phyloP scores from a whole-genome alignment of 1,284 basidiomycete genomes.

The Sphagnurus paluster region DNA sequence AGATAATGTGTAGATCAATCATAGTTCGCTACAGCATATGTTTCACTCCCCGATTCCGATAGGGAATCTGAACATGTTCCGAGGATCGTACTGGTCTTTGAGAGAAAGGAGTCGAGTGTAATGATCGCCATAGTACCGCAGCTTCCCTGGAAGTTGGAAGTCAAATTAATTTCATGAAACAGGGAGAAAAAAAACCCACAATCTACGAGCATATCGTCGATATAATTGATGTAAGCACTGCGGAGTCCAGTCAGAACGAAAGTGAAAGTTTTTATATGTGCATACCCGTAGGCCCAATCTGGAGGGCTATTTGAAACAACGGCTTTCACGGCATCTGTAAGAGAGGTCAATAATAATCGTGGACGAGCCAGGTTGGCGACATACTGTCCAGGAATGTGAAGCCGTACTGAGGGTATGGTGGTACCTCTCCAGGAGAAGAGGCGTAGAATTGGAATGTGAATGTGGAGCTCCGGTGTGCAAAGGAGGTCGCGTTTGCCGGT shows the following conservation, averaged over 20 bases:
- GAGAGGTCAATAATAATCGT: background rate
- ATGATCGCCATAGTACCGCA: constrained; percentile 34
- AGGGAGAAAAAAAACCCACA: constrained; percentile 28
- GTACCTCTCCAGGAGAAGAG: constrained; percentile 28
- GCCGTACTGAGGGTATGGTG: constrained; percentile 37
- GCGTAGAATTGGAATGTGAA: constrained; percentile 46
- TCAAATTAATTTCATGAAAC: background rate
- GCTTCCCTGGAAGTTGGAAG: constrained; percentile 11
- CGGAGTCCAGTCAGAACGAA: background rate
- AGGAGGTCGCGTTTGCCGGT: constrained; percentile 35
- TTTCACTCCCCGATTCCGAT: constrained; percentile 30
- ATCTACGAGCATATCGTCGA: constrained; percentile 37
- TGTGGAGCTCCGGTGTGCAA: constrained; percentile 36
- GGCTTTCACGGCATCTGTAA: constrained; percentile 30
- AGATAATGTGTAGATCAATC: background rate
- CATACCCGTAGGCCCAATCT: constrained; percentile 40
- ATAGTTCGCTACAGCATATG: background rate
- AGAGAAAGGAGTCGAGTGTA: constrained; percentile 31
- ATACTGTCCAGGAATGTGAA: constrained; percentile 39
- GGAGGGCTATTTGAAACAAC: constrained; percentile 36
- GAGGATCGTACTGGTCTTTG: constrained; percentile 35
- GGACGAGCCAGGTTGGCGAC: background rate
- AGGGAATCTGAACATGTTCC: constrained; percentile 33
- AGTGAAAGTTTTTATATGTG: background rate
- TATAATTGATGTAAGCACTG: constrained; percentile 43